Base-by-base conservation (phyloP, 495 filamentous ascomycete genomes). In the Friedmanniomyces endolithicus region DNA sequence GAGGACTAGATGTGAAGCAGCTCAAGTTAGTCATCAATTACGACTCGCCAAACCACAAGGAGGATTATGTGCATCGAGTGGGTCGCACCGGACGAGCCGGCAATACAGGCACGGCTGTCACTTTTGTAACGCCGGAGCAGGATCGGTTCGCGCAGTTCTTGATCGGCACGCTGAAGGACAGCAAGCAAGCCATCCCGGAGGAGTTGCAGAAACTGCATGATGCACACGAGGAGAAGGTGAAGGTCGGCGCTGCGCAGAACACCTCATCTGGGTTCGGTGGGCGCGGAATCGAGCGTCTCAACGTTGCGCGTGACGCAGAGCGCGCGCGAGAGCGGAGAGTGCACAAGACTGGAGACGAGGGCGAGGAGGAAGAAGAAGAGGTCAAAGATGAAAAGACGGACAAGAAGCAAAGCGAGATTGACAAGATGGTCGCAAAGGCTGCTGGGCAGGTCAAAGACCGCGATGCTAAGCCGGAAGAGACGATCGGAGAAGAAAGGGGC, bases 1-100 rank as follows among this genome's bases (percentile, higher is more conserved):
- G 94, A 63, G 94, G 94, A 16, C 70, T 99, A 24, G 94, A 99
- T 66, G 90, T 99, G 37, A 95, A 96, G 68, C 88, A 97, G 68
- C 73, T 99, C 24, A 95, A 94, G 68, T 74, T 97, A 17, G 94
- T 99, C 20, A 82, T 99, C 64, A 99, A 99, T 62, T 99, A 89
- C 65, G 94, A 99, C 67, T 85, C 86, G 3, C 94, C 94, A 2
- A 95, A 94, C 65, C 94, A 99, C 70, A 72, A 94, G 31, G 94
- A 99, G 70, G 94, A 99, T 65, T 99, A 99, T 64, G 90, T 99
- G 11, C 94, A 99, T 67, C 86, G 94, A 61, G 87, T 86, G 51
- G 94, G 94, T 48, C 82, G 94, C 55, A 99, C 94, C 9, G 94
- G 94, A 6, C 82, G 94, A 68, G 94, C 94, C 25, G 94, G 94